A percentile compares a stretch with the other conserved stretches of the same genome.
These are phyloP conservation scores for Henckelia pumila DNA, from an alignment of 257 asterid species.

Conservation along the genomic window DNA sequence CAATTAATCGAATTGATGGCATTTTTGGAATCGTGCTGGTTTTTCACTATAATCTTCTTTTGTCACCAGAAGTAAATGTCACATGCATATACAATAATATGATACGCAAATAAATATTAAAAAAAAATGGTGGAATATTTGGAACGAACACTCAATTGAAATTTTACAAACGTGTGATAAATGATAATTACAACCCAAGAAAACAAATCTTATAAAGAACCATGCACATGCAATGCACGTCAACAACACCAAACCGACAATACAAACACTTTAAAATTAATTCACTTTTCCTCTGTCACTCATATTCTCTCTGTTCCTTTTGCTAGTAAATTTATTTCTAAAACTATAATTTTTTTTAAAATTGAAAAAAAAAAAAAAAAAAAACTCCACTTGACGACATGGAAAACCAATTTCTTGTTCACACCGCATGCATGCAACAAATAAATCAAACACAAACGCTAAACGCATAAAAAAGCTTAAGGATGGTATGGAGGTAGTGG, in stretches of 20 bases:
- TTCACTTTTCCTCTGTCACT: not conserved
- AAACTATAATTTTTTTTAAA: no score
- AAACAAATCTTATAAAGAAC: not conserved
- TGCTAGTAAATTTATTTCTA: not conserved
- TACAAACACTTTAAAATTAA: not conserved
- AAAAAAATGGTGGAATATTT: no score
- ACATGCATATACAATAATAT: not conserved
- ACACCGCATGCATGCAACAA: not conserved
- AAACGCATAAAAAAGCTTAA: not conserved
- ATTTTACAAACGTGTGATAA: no score
- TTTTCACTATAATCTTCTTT: no score
- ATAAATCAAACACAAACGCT: not conserved
- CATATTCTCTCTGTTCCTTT: not conserved
- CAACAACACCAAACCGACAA: not conserved
- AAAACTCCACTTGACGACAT: not conserved
- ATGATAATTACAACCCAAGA: not conserved
- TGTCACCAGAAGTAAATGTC: no score
- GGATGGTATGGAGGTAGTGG: constrained; percentile 26
- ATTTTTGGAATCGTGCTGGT: no score
- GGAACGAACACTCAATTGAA: not conserved
- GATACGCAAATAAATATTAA: no score
- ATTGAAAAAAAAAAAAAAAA: no score
- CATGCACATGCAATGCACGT: not conserved
- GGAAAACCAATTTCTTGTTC: not conserved
- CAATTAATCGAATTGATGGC: no score